A percentile compares a stretch with the other conserved stretches of the same genome.
Evolutionary conservation across 176 grass and related monocot genomes (phyloP).

Genomic region (Calamus simplicifolius): DNA sequence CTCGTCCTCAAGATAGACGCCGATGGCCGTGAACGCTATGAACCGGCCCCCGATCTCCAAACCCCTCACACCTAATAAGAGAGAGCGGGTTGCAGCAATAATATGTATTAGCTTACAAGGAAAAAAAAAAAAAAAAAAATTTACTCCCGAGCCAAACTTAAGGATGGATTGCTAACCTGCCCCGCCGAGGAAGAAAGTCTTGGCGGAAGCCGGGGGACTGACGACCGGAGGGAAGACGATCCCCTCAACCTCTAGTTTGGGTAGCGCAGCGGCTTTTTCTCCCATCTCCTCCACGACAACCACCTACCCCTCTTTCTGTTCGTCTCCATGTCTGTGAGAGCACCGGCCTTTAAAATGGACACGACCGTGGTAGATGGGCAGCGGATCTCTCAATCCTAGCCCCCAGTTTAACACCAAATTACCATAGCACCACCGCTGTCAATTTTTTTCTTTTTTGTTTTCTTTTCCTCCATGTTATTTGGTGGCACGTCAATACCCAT

Average conservation of each 20-base stretch:
- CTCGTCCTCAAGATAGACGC: constrained; percentile 62
- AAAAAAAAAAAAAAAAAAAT: not conserved
- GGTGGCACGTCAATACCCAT: too few relatives aligned
- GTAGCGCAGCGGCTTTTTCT: not conserved
- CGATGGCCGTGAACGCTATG: constrained; percentile 87
- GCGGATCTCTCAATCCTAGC: too few relatives aligned
- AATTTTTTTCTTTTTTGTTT: too few relatives aligned
- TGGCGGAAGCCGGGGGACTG: constrained; percentile 28
- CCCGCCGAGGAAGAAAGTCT: constrained; percentile 48
- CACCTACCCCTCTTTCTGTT: too few relatives aligned
- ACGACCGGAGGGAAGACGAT: constrained; percentile 39
- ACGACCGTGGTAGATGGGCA: too few relatives aligned
- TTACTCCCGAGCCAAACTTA: too few relatives aligned
- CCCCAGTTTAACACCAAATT: too few relatives aligned
- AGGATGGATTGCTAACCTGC: constrained; percentile 26
- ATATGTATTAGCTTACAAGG: not conserved
- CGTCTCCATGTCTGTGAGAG: too few relatives aligned
- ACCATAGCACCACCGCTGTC: too few relatives aligned
- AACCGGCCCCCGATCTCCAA: constrained; percentile 67
- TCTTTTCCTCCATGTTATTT: too few relatives aligned
- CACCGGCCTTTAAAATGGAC: too few relatives aligned
- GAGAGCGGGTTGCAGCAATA: not conserved
- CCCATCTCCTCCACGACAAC: too few relatives aligned
- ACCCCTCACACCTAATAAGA: constrained; percentile 43
- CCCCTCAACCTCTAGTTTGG: constrained; percentile 38